phyloP scores from a whole-genome alignment of 352 stramenopile genomes.

The Pythium phragmiticola region DNA sequence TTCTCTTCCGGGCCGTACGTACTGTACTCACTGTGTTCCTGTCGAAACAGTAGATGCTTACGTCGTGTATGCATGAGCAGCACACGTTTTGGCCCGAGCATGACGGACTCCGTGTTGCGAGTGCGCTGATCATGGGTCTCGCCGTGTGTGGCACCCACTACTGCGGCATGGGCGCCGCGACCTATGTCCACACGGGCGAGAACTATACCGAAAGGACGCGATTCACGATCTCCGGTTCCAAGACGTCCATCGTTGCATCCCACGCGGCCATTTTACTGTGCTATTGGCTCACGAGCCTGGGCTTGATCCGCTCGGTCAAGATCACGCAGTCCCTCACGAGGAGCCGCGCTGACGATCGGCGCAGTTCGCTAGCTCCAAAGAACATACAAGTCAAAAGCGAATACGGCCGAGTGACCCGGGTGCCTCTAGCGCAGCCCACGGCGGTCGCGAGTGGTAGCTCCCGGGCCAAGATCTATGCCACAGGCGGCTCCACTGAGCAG shows the following conservation, averaged over 20 bases:
- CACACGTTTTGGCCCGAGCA: slow-evolving; percentile 61
- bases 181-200: slow-evolving; percentile 44
- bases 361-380: background rate
- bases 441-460: background rate
- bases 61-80: slow-evolving; percentile 13
- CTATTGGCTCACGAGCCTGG: slow-evolving; percentile 48
- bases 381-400: background rate
- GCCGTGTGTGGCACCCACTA: slow-evolving; percentile 77
- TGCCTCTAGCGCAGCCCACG: background rate
- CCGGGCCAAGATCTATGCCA: background rate
- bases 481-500: background rate
- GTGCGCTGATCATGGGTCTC: slow-evolving; percentile 66
- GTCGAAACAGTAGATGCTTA: too few species aligned
- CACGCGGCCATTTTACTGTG: slow-evolving; percentile 55
- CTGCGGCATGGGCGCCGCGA: slow-evolving; percentile 51
- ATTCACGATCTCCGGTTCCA: slow-evolving; percentile 34
- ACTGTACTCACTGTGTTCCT: background rate
- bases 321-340: background rate
- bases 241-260: slow-evolving; percentile 41
- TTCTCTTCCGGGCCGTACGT: slow-evolving; percentile 64
- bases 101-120: slow-evolving; percentile 48
- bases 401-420: background rate
- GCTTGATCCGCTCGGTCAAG: slow-evolving; percentile 19
- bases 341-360: slow-evolving; percentile 4
- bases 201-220: slow-evolving; percentile 27